Base-by-base conservation (phyloP, 768 basidiomycete genomes). In the Naematelia aurantialba region DNA sequence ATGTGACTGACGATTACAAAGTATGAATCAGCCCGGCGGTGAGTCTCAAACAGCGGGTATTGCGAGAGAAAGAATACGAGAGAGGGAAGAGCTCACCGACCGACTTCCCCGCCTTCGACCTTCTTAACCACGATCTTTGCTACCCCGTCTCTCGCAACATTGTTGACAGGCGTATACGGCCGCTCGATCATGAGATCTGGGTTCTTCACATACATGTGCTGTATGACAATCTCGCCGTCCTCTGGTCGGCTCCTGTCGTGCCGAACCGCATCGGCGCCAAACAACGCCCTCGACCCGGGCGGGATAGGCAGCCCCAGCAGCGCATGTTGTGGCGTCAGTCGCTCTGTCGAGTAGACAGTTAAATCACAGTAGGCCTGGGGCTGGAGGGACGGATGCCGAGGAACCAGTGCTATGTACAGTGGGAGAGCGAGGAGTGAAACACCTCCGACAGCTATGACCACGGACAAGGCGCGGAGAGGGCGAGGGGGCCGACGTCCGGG, bases 121-220 rank as follows among this genome's bases (percentile, higher is more conserved):
- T 72, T 55, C 61, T 76, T 76, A 5, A 76, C 70, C n/a, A 76
- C 63, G 19, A 76, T 42, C 27, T 59, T 58, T 3, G 73, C 34
- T 21, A 65, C 57, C 0, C 69, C 69, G 54, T 76, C 74, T 24
- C 34, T 30, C 19, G 45, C 26, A 2, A 63, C 60, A 62, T 75
- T 70, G 51, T 74, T 75, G 22, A 75, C 48, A 11, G 69, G 72
- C 8, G 75, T 76, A 66, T 76, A 75, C 2, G 73, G 72, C 29
- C 75, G 25, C 39, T 76, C 75, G 53, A 76, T 74, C 62, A 72
- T 70, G 12, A 76, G 59, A 63, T 69, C 68, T 29, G 73, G 73
- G 27, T 55, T 65, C 39, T 74, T 74, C 8, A 76, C 56, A 65
- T 66, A 71, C 21, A 76, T 60, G 66, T 76, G 75, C 26, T 72